A percentile compares a stretch with the other conserved stretches of the same genome.
Evolutionary conservation across 768 basidiomycete genomes (phyloP).

Genomic region (Rhodotorula paludigena): DNA sequence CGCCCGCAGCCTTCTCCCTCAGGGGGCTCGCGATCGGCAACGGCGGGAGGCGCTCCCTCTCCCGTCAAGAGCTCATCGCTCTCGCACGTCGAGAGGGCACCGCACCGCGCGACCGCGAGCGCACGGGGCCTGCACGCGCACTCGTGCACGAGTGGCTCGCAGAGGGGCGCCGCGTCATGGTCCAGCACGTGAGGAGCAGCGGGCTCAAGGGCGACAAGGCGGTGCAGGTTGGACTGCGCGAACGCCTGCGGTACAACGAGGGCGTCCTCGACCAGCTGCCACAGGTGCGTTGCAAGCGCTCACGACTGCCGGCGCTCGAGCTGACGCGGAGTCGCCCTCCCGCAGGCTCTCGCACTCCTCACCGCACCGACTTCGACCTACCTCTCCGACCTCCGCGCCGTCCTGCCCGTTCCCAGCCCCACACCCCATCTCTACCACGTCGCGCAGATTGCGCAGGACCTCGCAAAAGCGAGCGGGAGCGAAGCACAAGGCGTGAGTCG

Average conservation of each 20-base stretch:
- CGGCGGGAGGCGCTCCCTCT: slow-evolving; percentile 10
- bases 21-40: slow-evolving; percentile 24
- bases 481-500: slow-evolving; percentile 29
- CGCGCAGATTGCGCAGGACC: slow-evolving; percentile 31
- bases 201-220: slow-evolving; percentile 8
- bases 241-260: slow-evolving; percentile 24
- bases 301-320: not conserved
- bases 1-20: not conserved
- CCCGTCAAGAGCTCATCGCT: slow-evolving; percentile 19
- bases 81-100: slow-evolving; percentile 17
- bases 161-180: slow-evolving; percentile 22
- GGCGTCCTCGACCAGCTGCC: slow-evolving; percentile 8
- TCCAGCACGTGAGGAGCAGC: not conserved
- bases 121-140: slow-evolving; percentile 31
- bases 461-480: slow-evolving; percentile 20
- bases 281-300: slow-evolving; percentile 5
- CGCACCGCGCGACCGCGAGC: slow-evolving; percentile 2
- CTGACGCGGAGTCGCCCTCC: not conserved
- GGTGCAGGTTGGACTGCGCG: slow-evolving; percentile 6
- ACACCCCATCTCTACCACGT: slow-evolving; percentile 12
- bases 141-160: slow-evolving; percentile 28
- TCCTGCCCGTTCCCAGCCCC: slow-evolving; percentile 13
- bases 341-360: slow-evolving; percentile 32
- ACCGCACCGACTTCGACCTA: slow-evolving; percentile 13
- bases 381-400: slow-evolving; percentile 8